Percentiles rank a stretch among this genome's conserved stretches.
These are phyloP conservation scores for Bryoerythrophyllum caledonicum DNA, from an alignment of 225 moss, liverwort and hornwort species.

Conservation along the genomic window DNA sequence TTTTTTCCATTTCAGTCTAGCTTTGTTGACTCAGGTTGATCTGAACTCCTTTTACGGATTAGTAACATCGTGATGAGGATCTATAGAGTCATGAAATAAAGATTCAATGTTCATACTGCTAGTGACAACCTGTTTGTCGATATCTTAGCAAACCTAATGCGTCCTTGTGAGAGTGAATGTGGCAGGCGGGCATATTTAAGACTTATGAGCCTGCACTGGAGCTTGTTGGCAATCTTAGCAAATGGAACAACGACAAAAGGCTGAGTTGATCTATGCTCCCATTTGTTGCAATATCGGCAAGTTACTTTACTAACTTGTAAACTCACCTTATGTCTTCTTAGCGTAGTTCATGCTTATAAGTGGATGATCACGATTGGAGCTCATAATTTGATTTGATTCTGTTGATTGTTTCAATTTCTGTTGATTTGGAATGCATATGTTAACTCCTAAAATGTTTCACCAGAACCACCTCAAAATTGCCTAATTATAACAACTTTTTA, in stretches of 20 bases:
- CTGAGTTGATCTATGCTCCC: not conserved
- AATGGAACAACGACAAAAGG: not conserved
- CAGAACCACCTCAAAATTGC: too few relatives aligned
- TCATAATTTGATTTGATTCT: too few relatives aligned
- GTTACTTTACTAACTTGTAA: not conserved
- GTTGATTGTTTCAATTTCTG: too few relatives aligned
- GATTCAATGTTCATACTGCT: conserved; percentile 17
- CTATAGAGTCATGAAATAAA: conserved; percentile 21
- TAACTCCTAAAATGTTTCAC: too few relatives aligned
- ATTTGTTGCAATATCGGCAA: conserved; percentile 14
- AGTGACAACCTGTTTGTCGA: not conserved
- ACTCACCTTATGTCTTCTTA: too few relatives aligned
- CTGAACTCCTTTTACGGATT: too few relatives aligned
- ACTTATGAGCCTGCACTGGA: not conserved
- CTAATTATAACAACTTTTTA: too few relatives aligned
- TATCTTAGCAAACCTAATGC: not conserved
- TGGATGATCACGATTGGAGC: too few relatives aligned
- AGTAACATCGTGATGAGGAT: not conserved
- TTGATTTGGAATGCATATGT: too few relatives aligned
- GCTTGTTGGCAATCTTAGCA: conserved; percentile 2
- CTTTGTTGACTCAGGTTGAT: conserved; percentile 21
- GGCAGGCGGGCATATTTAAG: conserved; percentile 27
- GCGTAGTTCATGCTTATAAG: too few relatives aligned
- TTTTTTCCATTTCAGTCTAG: conserved; percentile 9
- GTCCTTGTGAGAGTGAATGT: conserved; percentile 30